Evolutionary conservation across 2,329 filamentous ascomycete genomes (phyloP).

Genomic region (Neopestalotiopsis sp.): DNA sequence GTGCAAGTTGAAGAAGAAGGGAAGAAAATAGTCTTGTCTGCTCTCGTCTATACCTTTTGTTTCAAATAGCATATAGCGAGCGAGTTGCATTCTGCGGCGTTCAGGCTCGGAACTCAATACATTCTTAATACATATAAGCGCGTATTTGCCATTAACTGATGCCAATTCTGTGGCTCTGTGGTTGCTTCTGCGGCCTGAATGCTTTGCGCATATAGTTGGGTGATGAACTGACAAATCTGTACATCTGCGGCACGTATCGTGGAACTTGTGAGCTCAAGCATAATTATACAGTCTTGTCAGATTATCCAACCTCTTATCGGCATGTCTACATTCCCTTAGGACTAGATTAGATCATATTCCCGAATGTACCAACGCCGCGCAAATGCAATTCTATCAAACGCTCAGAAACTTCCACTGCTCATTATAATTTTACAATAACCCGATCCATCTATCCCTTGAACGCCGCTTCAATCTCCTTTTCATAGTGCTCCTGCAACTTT

Average conservation of each 20-base stretch:
- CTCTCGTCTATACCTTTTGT: not conserved
- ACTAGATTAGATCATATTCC: too few relatives aligned
- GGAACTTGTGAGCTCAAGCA: too few relatives aligned
- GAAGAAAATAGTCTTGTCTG: not conserved
- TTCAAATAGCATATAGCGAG: slow-evolving; percentile 6
- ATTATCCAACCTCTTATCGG: too few relatives aligned
- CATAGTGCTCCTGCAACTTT: slow-evolving; percentile 55
- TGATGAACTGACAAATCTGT: too few relatives aligned
- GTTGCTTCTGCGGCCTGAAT: too few relatives aligned
- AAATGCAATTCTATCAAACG: not conserved
- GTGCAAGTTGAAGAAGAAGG: not conserved
- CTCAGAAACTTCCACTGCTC: not conserved
- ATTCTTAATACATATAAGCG: not conserved
- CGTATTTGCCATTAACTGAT: not conserved
- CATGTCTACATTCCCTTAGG: too few relatives aligned
- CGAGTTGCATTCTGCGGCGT: slow-evolving; percentile 5
- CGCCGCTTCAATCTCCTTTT: slow-evolving; percentile 54
- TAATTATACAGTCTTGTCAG: too few relatives aligned
- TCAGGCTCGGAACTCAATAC: not conserved
- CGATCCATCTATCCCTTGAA: slow-evolving; percentile 31
- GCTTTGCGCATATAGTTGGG: too few relatives aligned
- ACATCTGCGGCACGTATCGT: too few relatives aligned
- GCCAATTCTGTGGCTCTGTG: too few relatives aligned
- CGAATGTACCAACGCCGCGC: not conserved
- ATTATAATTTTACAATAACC: not conserved